Evolutionary conservation across 768 basidiomycete genomes (phyloP), one percentile per base, ranked within the genome.

Genomic region (Tubosaeta sp.): DNA sequence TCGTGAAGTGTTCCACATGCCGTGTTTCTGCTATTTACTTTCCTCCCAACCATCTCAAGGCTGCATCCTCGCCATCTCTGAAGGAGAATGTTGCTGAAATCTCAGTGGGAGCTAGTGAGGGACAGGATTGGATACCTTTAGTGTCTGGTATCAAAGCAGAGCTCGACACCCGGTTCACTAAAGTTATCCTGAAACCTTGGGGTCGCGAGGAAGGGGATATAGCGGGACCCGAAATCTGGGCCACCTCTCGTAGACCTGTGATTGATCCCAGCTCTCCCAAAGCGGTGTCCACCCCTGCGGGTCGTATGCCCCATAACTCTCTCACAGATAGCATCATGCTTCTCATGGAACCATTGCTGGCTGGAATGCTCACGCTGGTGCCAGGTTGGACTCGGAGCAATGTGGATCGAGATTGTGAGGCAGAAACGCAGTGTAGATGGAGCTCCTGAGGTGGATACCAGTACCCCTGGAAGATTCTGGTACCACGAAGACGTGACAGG

Each of bases 341-440:
- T 10, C 73, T 86, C 19, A 68, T 88, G 12, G 73, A 78, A 35
- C 75, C 78, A 6, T 66, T 67, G 8, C 58, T 74, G 0, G 63
- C 78, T 6, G 71, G 76, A 1, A 66, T 68, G 34, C 59, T 86
- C 34, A 58, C 63, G 3, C 59, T 63, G 0, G 65, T 56, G 5
- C 68, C 74, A 6, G 83, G 85, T 6, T 72, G 84, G 83, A 1
- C 57, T 89, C 13, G 77, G 76, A 5, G 85, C 79, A n/a, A 79
- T 82, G 43, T 90, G 82, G 80, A 79, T 88, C 19, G 86, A 91
- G 68, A 72, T 88, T 12, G 80, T 69, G 27, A 75, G 80, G 29
- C 64, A 63, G 58, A 44, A 32, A 10, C 11, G 64, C 11, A 44
- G 55, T 11, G 8, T 6, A 11, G 45, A 45, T 16, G 57, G 49